Conservation (phyloP, 2,329 filamentous ascomycete species). For the Pseudocercospora eumusae region DNA sequence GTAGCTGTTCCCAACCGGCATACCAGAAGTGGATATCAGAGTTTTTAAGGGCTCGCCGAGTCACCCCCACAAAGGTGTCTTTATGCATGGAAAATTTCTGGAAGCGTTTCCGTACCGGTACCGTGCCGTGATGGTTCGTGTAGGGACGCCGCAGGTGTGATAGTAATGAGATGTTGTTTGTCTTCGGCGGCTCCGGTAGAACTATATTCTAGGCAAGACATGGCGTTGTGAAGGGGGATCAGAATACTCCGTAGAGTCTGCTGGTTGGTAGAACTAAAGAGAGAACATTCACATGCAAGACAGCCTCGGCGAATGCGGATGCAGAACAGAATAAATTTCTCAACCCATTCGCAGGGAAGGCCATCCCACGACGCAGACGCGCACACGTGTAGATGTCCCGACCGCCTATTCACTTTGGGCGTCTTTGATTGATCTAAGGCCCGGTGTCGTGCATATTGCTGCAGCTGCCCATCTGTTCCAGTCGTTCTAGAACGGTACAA, state of each 20-base stretch:
- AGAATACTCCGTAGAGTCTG: too few relatives aligned
- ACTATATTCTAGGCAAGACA: too few relatives aligned
- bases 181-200: neutral
- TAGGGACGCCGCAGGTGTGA: neutral
- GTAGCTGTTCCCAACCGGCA: too few relatives aligned
- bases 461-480: neutral
- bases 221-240: neutral
- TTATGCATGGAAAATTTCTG: conserved; percentile 4
- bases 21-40: neutral
- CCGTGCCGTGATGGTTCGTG: neutral
- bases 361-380: neutral
- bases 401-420: neutral
- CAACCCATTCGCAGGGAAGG: conserved; percentile 3
- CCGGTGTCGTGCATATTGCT: neutral
- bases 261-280: too few relatives aligned
- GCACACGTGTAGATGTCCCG: neutral
- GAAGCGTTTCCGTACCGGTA: neutral
- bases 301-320: neutral
- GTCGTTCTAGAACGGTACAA: neutral
- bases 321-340: conserved; percentile 4
- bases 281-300: neutral
- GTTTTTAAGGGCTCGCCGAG: neutral
- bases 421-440: conserved; percentile 5
- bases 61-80: too few relatives aligned
- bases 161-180: neutral